phyloP scores from a whole-genome alignment of 1,139 yeast species.

The Scheffersomyces illinoinensis region DNA sequence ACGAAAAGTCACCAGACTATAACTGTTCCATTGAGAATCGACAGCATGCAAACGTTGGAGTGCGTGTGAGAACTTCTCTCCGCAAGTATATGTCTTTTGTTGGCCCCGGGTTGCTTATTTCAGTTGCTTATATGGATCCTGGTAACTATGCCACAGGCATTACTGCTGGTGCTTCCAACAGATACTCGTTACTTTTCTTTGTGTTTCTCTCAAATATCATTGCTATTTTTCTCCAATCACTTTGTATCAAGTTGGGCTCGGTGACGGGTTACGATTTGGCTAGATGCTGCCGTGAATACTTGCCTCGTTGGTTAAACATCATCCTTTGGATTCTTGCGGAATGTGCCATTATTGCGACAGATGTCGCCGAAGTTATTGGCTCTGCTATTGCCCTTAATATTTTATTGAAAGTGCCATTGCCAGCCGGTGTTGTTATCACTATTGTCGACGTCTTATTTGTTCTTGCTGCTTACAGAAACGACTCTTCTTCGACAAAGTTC shows the following conservation, averaged over 20 bases:
- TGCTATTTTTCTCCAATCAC: constrained; percentile 71
- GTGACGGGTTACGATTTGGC: constrained; percentile 82
- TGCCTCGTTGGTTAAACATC: constrained; percentile 62
- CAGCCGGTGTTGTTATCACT: constrained; percentile 77
- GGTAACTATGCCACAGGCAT: constrained; percentile 84
- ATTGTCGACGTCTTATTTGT: constrained; percentile 73
- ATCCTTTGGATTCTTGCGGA: constrained; percentile 70
- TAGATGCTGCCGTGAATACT: constrained; percentile 60
- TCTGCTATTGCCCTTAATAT: constrained; percentile 83
- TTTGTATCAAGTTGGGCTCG: constrained; percentile 75
- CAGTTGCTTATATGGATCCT: constrained; percentile 84
- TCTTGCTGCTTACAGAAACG: constrained; percentile 72
- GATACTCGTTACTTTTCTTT: constrained; percentile 64
- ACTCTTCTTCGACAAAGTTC: constrained; percentile 61
- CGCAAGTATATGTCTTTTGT: constrained; percentile 57
- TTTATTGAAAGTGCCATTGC: constrained; percentile 64
- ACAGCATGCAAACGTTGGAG: not conserved
- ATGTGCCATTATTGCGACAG: constrained; percentile 80
- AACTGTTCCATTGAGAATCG: not conserved
- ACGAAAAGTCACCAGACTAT: not conserved
- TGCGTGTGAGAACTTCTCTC: not conserved
- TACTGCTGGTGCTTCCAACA: constrained; percentile 71
- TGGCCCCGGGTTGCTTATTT: constrained; percentile 79
- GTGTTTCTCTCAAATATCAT: constrained; percentile 66
- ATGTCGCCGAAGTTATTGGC: constrained; percentile 85